Evolutionary conservation across 345 rosid species (phyloP).

Genomic region (Jatropha curcas): DNA sequence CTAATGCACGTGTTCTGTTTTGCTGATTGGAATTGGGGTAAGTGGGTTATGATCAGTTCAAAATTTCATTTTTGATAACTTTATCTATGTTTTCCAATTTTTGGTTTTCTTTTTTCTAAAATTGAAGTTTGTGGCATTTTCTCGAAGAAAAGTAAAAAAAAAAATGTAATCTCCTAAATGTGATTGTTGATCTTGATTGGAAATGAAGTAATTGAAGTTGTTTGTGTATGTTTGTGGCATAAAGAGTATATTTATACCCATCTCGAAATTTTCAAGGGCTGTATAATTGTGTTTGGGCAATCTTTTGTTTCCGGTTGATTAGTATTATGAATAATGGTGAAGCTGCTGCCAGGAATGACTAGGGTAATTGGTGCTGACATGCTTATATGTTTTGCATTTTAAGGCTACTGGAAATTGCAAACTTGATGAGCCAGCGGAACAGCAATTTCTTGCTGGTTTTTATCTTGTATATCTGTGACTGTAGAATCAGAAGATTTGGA

Average conservation of each 20-base stretch:
- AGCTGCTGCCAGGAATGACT: background rate
- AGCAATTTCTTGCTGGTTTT: conserved; percentile 23
- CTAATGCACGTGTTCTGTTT: background rate
- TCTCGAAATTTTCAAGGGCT: background rate
- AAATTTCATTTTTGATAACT: background rate
- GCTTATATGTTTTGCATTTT: background rate
- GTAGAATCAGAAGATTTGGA: conserved; percentile 23
- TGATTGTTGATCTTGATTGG: background rate
- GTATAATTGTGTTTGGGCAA: background rate
- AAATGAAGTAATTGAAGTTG: background rate
- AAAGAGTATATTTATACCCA: background rate
- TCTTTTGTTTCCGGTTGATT: conserved; percentile 1
- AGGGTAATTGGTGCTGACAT: background rate
- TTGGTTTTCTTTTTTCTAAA: background rate
- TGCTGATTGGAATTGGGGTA: background rate
- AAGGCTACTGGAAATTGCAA: conserved; percentile 12
- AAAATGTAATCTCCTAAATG: background rate
- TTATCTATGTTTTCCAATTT: background rate
- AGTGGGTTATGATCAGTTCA: background rate
- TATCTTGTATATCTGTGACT: conserved; percentile 21
- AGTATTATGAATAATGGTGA: background rate
- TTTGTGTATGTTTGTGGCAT: background rate
- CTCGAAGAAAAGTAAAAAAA: background rate
- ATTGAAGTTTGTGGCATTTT: background rate
- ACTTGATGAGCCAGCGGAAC: conserved; percentile 32